Evolutionary conservation across 306 rosid species (phyloP), one percentile per base, ranked within the genome.

Genomic region (Corylus americana): DNA sequence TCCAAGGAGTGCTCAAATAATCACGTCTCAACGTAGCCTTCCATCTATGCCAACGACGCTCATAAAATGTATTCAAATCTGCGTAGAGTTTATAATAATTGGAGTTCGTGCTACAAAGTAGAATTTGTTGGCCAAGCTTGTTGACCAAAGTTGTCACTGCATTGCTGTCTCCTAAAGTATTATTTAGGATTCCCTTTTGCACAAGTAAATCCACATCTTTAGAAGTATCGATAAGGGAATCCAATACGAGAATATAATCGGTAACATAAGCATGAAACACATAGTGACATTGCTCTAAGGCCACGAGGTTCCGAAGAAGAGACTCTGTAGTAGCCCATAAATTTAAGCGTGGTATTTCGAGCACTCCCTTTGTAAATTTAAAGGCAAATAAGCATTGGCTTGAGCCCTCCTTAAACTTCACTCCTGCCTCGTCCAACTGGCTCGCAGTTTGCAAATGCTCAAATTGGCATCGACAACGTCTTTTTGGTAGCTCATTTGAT

Each of bases 1-100:
- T 77, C 80, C 85, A 84, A 29, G 85, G 87, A 39, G 54, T 68
- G 45, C 67, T 74, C 13, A 72, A 74, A 69, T 84, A n/a, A 84
- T 84, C 85, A 68, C 59, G 77, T 7, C 20, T 73, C 39, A 80
- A 74, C 2, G 11, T 74, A 14, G 85, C 85, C 72, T 68, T 74
- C 70, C 79, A 37, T 11, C 35, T 77, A 58, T 80, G 82, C 4
- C 7, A 50, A 50, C 54, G 76, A 11, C 55, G 42, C 39, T 73
- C 57, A 37, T 67, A 76, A 12, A 77, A 73, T 57, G 45, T 13
- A 42, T 80, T 84, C 77, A 80, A 66, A 4, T 44, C 50, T 18
- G 49, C 8, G 18, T n/a, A n/a, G n/a, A n/a, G n/a, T n/a, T n/a
- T 0, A 5, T 10, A 47, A 50, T 4, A 47, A 0, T 49, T 0